Evolutionary conservation across 169 alveolate genomes (phyloP).

Genomic region (Miamiensis avidus): DNA sequence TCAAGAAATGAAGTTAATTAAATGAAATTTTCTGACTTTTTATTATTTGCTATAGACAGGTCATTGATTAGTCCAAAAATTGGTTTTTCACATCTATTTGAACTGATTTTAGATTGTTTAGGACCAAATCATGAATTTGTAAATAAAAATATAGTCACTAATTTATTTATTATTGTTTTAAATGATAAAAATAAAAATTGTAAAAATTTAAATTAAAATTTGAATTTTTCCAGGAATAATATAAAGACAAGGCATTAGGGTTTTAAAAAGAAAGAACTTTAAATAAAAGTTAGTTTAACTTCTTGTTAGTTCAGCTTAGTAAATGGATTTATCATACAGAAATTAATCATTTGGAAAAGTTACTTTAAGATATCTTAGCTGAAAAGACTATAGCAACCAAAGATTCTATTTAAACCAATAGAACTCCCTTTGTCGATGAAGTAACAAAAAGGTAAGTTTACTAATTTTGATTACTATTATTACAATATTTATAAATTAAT

Average conservation of each 20-base stretch:
- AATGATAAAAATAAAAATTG: background rate
- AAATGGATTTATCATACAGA: conserved; percentile 8
- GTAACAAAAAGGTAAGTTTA: background rate
- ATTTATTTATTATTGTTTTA: too few species aligned
- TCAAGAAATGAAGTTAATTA: conserved; percentile 5
- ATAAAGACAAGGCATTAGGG: background rate
- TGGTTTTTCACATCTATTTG: background rate
- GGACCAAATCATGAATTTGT: background rate
- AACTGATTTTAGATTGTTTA: conserved; percentile 12
- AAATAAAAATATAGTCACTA: too few species aligned
- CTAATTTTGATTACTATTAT: background rate
- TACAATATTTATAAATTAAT: too few species aligned
- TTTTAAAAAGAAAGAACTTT: conserved; percentile 4
- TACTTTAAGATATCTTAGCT: conserved; percentile 8
- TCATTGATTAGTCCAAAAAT: conserved; percentile 1
- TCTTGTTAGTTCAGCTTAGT: background rate
- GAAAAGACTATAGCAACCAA: conserved; percentile 17
- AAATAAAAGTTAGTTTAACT: conserved; percentile 11
- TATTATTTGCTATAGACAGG: conserved; percentile 10
- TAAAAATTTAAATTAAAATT: too few species aligned
- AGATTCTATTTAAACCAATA: background rate
- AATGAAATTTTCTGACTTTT: conserved; percentile 18
- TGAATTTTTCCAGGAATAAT: background rate
- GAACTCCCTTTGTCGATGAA: conserved; percentile 15
- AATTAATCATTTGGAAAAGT: conserved; percentile 11